A percentile compares a stretch with the other conserved stretches of the same genome.
These are phyloP conservation scores for Piper betle DNA, from an alignment of 164 flowering plant species.

Conservation along the genomic window DNA sequence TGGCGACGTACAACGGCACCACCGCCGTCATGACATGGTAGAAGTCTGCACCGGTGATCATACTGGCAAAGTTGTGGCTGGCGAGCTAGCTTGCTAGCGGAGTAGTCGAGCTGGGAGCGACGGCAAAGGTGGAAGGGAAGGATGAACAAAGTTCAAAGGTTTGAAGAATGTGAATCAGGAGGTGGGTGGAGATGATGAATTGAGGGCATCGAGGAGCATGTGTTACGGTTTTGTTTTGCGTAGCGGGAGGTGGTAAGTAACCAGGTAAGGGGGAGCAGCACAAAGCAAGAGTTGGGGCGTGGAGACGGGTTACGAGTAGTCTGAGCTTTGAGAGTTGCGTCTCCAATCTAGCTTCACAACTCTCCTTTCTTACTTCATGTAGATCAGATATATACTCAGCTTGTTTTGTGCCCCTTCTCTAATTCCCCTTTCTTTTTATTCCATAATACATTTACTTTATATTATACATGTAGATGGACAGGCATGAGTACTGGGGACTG, in stretches of 20 bases:
- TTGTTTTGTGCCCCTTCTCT: too few relatives aligned
- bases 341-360: too few relatives aligned
- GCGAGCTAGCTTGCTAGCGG: not conserved
- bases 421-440: too few relatives aligned
- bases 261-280: not conserved
- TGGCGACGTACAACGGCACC: constrained; percentile 92
- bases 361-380: too few relatives aligned
- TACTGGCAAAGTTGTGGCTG: constrained; percentile 12
- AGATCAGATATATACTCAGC: too few relatives aligned
- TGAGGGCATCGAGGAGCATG: constrained; percentile 26
- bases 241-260: not conserved
- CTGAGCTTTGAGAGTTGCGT: not conserved
- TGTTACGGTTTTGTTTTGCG: constrained; percentile 12
- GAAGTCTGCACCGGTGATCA: constrained; percentile 59
- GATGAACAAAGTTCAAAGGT: too few relatives aligned
- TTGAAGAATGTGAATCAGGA: too few relatives aligned
- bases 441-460: too few relatives aligned
- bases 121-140: not conserved
- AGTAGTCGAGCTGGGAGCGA: not conserved
- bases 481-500: too few relatives aligned
- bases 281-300: not conserved
- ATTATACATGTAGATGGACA: too few relatives aligned
- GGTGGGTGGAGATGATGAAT: constrained; percentile 3
- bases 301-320: not conserved
- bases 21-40: constrained; percentile 94